Evolutionary conservation across 306 rosid genomes (phyloP), one percentile per base, ranked within the genome.

Genomic region (Malus sieversii): DNA sequence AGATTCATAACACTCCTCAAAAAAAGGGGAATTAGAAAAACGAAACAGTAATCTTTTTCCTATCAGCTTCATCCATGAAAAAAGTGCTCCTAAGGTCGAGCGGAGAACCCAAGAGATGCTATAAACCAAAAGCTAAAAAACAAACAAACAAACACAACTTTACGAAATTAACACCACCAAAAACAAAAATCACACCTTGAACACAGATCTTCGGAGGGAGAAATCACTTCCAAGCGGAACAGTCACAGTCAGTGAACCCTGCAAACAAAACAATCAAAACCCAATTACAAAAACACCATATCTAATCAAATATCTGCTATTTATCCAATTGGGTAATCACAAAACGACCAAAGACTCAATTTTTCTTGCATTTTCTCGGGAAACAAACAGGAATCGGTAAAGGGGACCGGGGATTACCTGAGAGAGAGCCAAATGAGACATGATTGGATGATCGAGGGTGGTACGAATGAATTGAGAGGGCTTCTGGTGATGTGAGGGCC

Each of bases 161-260:
- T 32, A 10, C 13, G 7, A 27, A 53, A 77, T 29, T 42, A 68
- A 69, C 3, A 42, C 25, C 25, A 20, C 33, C 33, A 40, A 45
- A 40, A 57, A 3, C 7, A 14, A 51, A 27, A 1, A 2, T 8
- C 48, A 44, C 29, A 88, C 91, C 91, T 88, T 83, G 71, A 83
- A 81, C 67, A 69, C 77, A 38, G 89, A 83, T 88, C 89, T 81
- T 80, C 82, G 85, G 14, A 82, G 44, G 75, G 87, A 85, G 32
- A 59, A 68, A 82, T 88, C 87, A 29, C 78, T 79, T 70, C 86
- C 89, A 72, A 72, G 75, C 45, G 89, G 86, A 85, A 84, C 82
- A 77, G 60, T 71, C 25, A 85, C 83, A 77, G 60, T 71, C 25
- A 85, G 75, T 45, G 86, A 68, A 81, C 62, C 80, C 91, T 88